phyloP scores from a whole-genome alignment of 139 green algal species.

The Ettlia oleoabundans region DNA sequence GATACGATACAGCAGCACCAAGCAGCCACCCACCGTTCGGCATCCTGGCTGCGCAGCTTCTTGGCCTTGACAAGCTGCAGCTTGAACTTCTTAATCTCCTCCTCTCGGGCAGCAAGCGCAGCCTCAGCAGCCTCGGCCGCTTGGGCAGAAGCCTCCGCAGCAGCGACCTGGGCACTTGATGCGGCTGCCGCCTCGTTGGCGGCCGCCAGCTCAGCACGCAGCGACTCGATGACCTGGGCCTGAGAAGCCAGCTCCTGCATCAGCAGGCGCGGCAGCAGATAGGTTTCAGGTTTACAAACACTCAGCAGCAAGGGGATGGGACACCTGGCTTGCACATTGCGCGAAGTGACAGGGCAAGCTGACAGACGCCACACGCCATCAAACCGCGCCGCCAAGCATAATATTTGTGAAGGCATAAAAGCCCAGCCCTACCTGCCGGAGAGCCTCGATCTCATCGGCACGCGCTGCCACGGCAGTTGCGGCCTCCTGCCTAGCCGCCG shows the following conservation, averaged over 20 bases:
- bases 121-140: background rate
- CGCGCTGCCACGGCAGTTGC: background rate
- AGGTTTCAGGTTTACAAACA: no score
- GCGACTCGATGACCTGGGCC: background rate
- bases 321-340: background rate
- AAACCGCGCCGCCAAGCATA: no score
- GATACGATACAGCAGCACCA: background rate
- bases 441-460: background rate
- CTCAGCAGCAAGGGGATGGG: no score
- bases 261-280: no score
- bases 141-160: no score
- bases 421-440: background rate
- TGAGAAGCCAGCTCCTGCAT: constrained; percentile 31
- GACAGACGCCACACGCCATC: no score
- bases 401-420: no score
- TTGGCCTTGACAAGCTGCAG: constrained; percentile 43
- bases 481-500: background rate
- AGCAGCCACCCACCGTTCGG: background rate
- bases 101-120: constrained; percentile 12
- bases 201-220: background rate
- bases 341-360: background rate
- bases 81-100: constrained; percentile 41
- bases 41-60: constrained; percentile 31
- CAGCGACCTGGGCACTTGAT: no score
- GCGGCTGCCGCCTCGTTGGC: background rate